Conservation (phyloP, 495 filamentous ascomycete genomes). For the Penicillium diatomitis region DNA sequence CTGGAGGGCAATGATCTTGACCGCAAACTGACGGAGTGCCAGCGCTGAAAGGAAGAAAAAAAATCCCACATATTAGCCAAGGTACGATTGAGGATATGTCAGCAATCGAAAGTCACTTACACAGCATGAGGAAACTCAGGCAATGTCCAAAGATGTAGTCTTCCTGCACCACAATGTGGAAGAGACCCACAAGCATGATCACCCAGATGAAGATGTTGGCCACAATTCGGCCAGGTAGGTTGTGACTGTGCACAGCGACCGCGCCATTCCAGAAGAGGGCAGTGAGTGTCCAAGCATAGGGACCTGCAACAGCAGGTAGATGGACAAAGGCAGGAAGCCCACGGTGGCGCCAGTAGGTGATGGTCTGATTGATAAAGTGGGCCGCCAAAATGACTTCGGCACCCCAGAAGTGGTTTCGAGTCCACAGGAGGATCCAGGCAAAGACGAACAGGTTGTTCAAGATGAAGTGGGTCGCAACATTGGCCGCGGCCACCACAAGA, state of each 20-base stretch:
- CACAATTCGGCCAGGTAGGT: constrained; percentile 58
- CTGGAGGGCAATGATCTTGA: constrained; percentile 65
- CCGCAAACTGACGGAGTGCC: constrained; percentile 64
- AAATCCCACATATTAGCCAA: neutral
- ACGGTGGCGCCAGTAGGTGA: constrained; percentile 71
- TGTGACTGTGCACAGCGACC: constrained; percentile 54
- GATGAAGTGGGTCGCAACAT: constrained; percentile 77
- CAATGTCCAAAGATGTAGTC: constrained; percentile 80
- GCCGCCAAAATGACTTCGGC: constrained; percentile 65
- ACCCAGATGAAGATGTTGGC: constrained; percentile 85
- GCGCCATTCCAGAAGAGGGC: constrained; percentile 84
- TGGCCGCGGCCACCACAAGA: constrained; percentile 57
- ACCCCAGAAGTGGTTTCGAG: constrained; percentile 59
- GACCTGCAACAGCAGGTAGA: constrained; percentile 60
- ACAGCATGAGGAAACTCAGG: constrained; percentile 61
- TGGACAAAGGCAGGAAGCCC: constrained; percentile 62
- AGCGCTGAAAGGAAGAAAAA: constrained; percentile 37
- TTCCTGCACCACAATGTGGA: constrained; percentile 60
- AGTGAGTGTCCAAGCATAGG: constrained; percentile 75
- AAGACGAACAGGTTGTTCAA: constrained; percentile 73
- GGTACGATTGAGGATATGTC: neutral
- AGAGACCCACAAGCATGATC: constrained; percentile 60
- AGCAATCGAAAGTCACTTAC: constrained; percentile 25
- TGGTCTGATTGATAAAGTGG: constrained; percentile 70
- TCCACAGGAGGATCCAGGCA: constrained; percentile 74